phyloP scores from a whole-genome alignment of 108 stramenopile genomes.

The Epithemia pelagica region DNA sequence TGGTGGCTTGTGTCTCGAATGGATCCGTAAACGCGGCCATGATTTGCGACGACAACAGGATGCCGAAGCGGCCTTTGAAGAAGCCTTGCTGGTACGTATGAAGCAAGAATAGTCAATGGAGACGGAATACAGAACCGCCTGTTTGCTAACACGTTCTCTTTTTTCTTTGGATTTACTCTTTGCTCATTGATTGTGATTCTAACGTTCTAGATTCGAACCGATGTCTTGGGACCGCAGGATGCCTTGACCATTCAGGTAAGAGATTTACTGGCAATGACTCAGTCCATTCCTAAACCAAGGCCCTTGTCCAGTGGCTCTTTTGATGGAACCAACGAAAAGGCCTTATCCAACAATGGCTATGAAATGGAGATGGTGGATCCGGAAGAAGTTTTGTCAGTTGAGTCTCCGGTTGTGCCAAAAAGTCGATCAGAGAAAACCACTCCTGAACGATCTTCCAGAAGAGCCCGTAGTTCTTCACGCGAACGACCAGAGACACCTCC shows the following conservation, averaged over 20 bases:
- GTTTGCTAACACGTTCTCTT: slow-evolving; percentile 1
- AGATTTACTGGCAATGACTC: slow-evolving; percentile 35
- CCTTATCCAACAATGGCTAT: background rate
- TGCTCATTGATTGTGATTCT: background rate
- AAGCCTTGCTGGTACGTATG: slow-evolving; percentile 30
- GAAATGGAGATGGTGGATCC: background rate
- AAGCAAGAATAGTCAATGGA: no score
- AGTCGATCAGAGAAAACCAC: background rate
- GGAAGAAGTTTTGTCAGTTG: background rate
- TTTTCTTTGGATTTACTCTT: background rate
- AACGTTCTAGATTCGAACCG: slow-evolving; percentile 29
- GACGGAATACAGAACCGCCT: background rate
- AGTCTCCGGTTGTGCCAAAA: background rate
- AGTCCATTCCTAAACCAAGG: slow-evolving; percentile 23
- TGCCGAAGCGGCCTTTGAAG: slow-evolving; percentile 36
- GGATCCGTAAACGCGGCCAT: slow-evolving; percentile 40
- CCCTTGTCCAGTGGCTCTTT: background rate
- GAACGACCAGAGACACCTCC: background rate
- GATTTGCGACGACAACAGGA: slow-evolving; percentile 26
- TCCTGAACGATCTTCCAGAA: background rate
- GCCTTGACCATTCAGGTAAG: slow-evolving; percentile 29
- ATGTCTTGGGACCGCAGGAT: slow-evolving; percentile 35
- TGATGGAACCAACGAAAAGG: background rate
- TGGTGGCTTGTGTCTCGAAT: slow-evolving; percentile 50
- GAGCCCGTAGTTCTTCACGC: background rate